Conservation (phyloP, 192 early-diverging fungal genomes). For the Coemansia sp. region DNA sequence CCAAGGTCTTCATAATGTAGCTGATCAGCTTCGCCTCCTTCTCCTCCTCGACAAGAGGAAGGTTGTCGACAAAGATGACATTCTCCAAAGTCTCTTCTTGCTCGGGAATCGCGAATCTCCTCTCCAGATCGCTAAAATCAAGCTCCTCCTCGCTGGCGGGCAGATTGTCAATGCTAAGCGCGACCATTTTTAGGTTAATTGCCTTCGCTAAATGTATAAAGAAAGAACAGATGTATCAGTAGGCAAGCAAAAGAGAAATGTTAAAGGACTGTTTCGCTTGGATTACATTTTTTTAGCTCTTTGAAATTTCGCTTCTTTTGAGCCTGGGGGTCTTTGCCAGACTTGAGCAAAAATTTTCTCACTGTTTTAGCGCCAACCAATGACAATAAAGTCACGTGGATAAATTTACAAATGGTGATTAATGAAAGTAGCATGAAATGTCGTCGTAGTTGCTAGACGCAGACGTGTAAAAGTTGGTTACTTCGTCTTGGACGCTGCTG, state of each 20-base stretch:
- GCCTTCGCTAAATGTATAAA: background rate
- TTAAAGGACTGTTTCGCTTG: background rate
- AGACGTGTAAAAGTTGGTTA: slow-evolving; percentile 31
- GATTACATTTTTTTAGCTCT: background rate
- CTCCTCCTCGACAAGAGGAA: slow-evolving; percentile 80
- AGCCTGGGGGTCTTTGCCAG: background rate
- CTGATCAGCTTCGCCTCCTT: slow-evolving; percentile 85
- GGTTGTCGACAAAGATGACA: slow-evolving; percentile 91
- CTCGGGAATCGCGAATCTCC: slow-evolving; percentile 68
- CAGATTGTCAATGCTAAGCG: slow-evolving; percentile 64
- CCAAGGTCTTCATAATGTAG: slow-evolving; percentile 62
- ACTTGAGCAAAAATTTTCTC: background rate
- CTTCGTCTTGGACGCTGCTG: slow-evolving; percentile 15
- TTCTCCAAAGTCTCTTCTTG: slow-evolving; percentile 77
- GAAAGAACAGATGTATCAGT: background rate
- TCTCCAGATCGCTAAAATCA: slow-evolving; percentile 90
- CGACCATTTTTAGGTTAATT: slow-evolving; percentile 35
- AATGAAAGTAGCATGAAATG: slow-evolving; percentile 35
- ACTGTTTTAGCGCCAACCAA: background rate
- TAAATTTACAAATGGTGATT: background rate
- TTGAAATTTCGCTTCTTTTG: background rate
- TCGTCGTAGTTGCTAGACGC: slow-evolving; percentile 23
- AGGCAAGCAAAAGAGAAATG: slow-evolving; percentile 15
- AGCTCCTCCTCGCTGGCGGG: slow-evolving; percentile 76
- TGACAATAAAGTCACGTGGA: background rate